A percentile compares a stretch with the other conserved stretches of the same genome.
These are phyloP conservation scores for Camelina hispida DNA, from an alignment of 345 rosid species.

Conservation along the genomic window DNA sequence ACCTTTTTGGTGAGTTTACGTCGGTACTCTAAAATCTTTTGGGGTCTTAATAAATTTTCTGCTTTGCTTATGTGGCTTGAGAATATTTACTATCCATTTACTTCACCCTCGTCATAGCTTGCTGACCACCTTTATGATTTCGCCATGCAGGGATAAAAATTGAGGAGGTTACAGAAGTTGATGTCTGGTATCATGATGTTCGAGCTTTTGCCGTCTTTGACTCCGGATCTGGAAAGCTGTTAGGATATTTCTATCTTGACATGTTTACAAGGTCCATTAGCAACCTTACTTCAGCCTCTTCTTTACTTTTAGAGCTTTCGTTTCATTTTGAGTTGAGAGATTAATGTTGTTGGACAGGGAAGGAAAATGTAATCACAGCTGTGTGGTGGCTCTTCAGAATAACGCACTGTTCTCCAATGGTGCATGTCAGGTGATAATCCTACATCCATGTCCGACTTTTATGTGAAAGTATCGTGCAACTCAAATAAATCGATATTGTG, in stretches of 20 bases:
- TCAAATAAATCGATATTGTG: slow-evolving; percentile 20
- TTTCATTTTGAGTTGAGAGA: slow-evolving; percentile 15
- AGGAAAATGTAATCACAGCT: slow-evolving; percentile 81
- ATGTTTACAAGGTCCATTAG: slow-evolving; percentile 64
- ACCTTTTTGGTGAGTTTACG: slow-evolving; percentile 75
- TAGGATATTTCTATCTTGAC: slow-evolving; percentile 95
- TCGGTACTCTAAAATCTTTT: slow-evolving; percentile 4
- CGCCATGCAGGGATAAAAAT: slow-evolving; percentile 70
- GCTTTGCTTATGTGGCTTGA: slow-evolving; percentile 6
- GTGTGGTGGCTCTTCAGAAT: slow-evolving; percentile 89
- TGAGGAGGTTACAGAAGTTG: slow-evolving; percentile 69
- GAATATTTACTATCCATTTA: background rate
- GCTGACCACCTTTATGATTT: slow-evolving; percentile 26
- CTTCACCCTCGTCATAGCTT: slow-evolving; percentile 6
- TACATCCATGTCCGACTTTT: slow-evolving; percentile 12
- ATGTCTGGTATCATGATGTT: slow-evolving; percentile 82
- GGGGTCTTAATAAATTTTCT: slow-evolving; percentile 14
- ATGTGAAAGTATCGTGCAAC: slow-evolving; percentile 19
- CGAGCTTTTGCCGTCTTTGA: slow-evolving; percentile 74
- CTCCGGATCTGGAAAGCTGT: slow-evolving; percentile 73
- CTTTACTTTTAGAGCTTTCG: slow-evolving; percentile 29
- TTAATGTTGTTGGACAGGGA: slow-evolving; percentile 59
- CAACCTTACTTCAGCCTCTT: slow-evolving; percentile 26
- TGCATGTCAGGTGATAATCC: slow-evolving; percentile 60
- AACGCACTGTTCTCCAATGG: slow-evolving; percentile 64